Evolutionary conservation across 225 moss, liverwort and hornwort genomes (phyloP).

Genomic region (Sphagnum contortum): DNA sequence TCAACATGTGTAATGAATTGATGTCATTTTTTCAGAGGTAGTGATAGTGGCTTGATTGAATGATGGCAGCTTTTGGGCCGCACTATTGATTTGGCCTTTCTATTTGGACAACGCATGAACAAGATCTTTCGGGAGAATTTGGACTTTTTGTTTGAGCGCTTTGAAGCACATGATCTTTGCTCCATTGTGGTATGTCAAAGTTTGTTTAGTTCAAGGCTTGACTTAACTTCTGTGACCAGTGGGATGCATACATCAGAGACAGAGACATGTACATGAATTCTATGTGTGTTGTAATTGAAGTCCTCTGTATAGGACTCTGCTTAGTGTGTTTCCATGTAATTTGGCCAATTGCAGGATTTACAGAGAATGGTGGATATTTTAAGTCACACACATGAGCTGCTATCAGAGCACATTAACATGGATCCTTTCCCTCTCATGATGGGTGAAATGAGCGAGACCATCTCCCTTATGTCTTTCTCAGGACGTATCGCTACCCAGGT

Average conservation of each 20-base stretch:
- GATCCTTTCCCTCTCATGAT: slow-evolving; percentile 84
- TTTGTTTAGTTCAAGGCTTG: too few species aligned
- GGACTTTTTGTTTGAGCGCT: slow-evolving; percentile 87
- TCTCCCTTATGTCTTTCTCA: slow-evolving; percentile 91
- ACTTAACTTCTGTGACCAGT: not conserved
- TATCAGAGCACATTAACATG: slow-evolving; percentile 71
- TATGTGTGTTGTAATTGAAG: too few species aligned
- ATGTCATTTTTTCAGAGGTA: too few species aligned
- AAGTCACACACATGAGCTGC: slow-evolving; percentile 76
- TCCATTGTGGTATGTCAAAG: slow-evolving; percentile 63
- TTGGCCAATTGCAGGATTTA: slow-evolving; percentile 30
- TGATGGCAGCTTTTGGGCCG: slow-evolving; percentile 79
- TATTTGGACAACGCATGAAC: slow-evolving; percentile 89
- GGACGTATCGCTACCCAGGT: slow-evolving; percentile 93
- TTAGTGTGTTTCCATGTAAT: too few species aligned
- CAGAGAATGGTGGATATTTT: slow-evolving; percentile 50
- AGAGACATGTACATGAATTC: too few species aligned
- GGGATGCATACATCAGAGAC: too few species aligned
- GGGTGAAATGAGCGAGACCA: slow-evolving; percentile 87
- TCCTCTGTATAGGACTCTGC: too few species aligned
- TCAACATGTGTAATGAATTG: too few species aligned
- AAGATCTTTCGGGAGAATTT: slow-evolving; percentile 93
- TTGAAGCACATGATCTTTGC: slow-evolving; percentile 95
- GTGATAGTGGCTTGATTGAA: too few species aligned
- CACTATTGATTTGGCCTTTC: slow-evolving; percentile 81